phyloP scores from a whole-genome alignment of 2,329 filamentous ascomycete species.

The Ceratocystis harringtonii region DNA sequence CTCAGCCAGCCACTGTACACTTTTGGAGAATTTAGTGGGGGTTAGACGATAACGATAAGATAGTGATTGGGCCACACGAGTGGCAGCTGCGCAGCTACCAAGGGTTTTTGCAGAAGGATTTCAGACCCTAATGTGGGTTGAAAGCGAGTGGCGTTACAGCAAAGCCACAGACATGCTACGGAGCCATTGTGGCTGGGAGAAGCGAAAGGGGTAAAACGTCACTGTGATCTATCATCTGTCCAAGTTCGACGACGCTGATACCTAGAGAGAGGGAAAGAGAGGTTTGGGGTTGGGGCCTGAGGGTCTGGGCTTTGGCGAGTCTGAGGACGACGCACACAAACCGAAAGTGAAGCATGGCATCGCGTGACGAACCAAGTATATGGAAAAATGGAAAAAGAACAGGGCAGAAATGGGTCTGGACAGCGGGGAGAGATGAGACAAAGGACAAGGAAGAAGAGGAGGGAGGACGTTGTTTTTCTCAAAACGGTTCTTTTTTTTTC shows the following conservation, averaged over 20 bases:
- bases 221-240: background rate
- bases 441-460: background rate
- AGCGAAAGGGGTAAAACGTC: background rate
- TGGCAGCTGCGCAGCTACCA: background rate
- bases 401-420: background rate
- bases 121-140: background rate
- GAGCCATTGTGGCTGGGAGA: background rate
- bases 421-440: background rate
- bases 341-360: no score
- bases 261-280: no score
- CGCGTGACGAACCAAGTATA: no score
- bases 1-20: background rate
- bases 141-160: background rate
- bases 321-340: background rate
- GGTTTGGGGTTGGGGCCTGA: no score
- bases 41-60: background rate
- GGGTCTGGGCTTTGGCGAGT: background rate
- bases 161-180: background rate
- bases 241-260: no score
- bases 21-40: background rate
- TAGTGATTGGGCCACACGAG: background rate
- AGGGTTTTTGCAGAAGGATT: background rate
- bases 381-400: background rate
- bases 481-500: background rate
- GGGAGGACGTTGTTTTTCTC: background rate